phyloP scores from a whole-genome alignment of 768 basidiomycete species.

The Naganishia friedmannii region DNA sequence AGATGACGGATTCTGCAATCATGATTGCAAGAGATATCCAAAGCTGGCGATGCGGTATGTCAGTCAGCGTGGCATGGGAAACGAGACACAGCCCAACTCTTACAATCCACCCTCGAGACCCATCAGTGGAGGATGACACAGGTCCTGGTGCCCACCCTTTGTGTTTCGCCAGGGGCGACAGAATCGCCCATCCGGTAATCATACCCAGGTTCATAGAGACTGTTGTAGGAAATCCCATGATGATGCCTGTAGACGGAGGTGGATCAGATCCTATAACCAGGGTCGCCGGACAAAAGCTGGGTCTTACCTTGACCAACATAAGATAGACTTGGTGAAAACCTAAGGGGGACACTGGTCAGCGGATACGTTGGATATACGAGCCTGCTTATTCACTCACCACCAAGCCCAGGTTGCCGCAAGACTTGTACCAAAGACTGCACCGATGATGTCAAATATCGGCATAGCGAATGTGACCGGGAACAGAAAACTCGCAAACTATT shows the following conservation, averaged over 20 bases:
- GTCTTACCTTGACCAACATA: constrained; percentile 81
- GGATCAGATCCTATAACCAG: constrained; percentile 50
- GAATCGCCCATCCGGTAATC: constrained; percentile 90
- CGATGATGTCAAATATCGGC: constrained; percentile 59
- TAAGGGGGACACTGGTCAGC: constrained; percentile 4
- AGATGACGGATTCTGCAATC: constrained; percentile 86
- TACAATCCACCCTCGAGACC: constrained; percentile 63
- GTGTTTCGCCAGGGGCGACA: constrained; percentile 81
- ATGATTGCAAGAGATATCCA: constrained; percentile 94
- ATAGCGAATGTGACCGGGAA: constrained; percentile 84
- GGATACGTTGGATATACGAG: neutral
- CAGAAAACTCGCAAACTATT: constrained; percentile 77
- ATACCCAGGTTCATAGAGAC: constrained; percentile 92
- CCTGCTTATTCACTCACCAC: constrained; percentile 55
- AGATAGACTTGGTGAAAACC: constrained; percentile 80
- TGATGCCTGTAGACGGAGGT: constrained; percentile 59
- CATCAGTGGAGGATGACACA: constrained; percentile 78
- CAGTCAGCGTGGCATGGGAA: neutral
- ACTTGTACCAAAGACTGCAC: constrained; percentile 64
- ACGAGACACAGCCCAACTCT: constrained; percentile 11
- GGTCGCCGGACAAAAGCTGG: neutral
- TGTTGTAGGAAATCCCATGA: constrained; percentile 95
- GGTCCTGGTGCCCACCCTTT: constrained; percentile 90
- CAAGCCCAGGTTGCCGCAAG: constrained; percentile 86
- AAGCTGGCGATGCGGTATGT: constrained; percentile 53